Conservation (phyloP, 2,329 filamentous ascomycete genomes). For the Aspergillus jensenii region DNA sequence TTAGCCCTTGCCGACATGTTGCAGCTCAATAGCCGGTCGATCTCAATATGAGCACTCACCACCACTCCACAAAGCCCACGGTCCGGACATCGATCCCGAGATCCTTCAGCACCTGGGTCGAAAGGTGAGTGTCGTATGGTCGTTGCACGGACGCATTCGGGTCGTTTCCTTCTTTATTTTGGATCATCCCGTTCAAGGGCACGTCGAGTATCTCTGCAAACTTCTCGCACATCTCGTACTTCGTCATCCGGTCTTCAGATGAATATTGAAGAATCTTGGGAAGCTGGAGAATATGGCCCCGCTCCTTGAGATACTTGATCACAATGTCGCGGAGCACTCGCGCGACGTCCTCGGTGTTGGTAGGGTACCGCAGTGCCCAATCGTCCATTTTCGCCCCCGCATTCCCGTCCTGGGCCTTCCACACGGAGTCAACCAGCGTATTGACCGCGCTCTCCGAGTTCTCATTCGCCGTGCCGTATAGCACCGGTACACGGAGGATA, state of each 20-base stretch:
- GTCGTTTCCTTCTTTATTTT: conserved; percentile 69
- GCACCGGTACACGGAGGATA: conserved; percentile 75
- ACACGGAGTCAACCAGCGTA: conserved; percentile 71
- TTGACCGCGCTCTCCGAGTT: conserved; percentile 80
- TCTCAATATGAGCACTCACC: conserved; percentile 48
- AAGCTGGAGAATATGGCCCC: conserved; percentile 53
- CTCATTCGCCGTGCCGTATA: conserved; percentile 76
- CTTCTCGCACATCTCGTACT: conserved; percentile 80
- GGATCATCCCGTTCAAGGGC: conserved; percentile 64
- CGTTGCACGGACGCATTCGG: conserved; percentile 70
- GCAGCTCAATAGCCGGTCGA: conserved; percentile 3
- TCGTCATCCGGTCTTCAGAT: conserved; percentile 82
- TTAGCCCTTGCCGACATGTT: conserved; percentile 10
- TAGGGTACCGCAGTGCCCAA: conserved; percentile 81
- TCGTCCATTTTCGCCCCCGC: conserved; percentile 76
- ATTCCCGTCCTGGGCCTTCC: conserved; percentile 66
- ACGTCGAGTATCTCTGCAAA: conserved; percentile 79
- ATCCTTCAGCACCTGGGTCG: conserved; percentile 69
- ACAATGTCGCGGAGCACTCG: conserved; percentile 75
- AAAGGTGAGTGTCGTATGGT: conserved; percentile 86
- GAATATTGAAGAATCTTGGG: conserved; percentile 79
- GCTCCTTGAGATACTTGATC: conserved; percentile 61
- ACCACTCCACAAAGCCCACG: conserved; percentile 77
- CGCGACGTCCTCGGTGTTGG: conserved; percentile 83
- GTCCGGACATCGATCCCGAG: conserved; percentile 74